phyloP scores from a whole-genome alignment of 2,329 filamentous ascomycete genomes.

The Rhinocladiella similis region DNA sequence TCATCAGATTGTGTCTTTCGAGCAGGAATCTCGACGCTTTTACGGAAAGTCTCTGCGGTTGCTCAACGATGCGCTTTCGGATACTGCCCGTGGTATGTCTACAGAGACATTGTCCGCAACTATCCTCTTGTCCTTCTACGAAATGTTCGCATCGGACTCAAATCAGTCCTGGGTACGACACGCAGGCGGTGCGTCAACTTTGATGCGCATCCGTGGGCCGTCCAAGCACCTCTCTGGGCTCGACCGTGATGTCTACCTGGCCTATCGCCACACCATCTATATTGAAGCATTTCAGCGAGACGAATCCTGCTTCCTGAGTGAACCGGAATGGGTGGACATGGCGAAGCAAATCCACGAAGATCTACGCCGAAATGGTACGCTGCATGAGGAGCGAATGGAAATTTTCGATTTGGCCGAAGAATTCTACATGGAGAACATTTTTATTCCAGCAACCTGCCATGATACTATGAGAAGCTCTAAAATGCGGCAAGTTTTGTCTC shows the following conservation, averaged over 20 bases:
- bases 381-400: conserved; percentile 16
- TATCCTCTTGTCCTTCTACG: conserved; percentile 38
- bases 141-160: conserved; percentile 39
- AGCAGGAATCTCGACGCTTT: conserved; percentile 34
- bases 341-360: conserved; percentile 34
- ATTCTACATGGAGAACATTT: conserved; percentile 25
- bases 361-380: conserved; percentile 7
- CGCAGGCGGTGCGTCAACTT: conserved; percentile 35
- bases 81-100: conserved; percentile 32
- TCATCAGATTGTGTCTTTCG: conserved; percentile 25
- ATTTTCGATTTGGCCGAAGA: conserved; percentile 28
- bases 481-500: conserved; percentile 1
- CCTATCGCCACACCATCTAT: conserved; percentile 38
- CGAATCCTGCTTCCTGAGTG: conserved; percentile 37
- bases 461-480: conserved; percentile 6
- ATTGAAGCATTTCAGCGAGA: conserved; percentile 36
- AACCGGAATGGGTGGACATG: conserved; percentile 38
- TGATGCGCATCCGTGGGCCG: conserved; percentile 38
- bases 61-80: conserved; percentile 33
- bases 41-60: conserved; percentile 36
- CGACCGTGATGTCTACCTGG: conserved; percentile 37
- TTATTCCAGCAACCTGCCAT: conserved; percentile 16
- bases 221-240: conserved; percentile 36
- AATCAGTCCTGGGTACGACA: conserved; percentile 40
- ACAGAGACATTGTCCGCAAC: conserved; percentile 38